Base-by-base conservation (phyloP, 305 asterid species). In the Fraxinus dipetala region DNA sequence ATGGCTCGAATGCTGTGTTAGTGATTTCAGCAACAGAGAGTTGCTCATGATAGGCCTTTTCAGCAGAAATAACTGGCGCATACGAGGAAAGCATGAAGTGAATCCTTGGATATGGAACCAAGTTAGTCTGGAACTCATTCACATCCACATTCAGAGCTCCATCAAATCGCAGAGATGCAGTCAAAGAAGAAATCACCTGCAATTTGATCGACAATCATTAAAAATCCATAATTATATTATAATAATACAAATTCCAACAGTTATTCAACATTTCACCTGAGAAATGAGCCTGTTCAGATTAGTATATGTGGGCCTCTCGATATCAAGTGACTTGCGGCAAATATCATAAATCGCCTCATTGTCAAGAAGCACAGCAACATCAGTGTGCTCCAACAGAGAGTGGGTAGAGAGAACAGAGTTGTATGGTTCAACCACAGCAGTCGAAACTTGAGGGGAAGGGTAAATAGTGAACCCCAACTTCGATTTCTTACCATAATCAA, bases 61-160 rank as follows among this genome's bases (percentile, higher is more conserved):
- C 90, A 48, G 90, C 90, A 4, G 90, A 87, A 31, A 87, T 87
- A 22, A 87, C 90, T 9, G 90, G 90, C 34, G 90, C 90, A 20
- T 87, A 87, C 1, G 90, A 87, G 0, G 90, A 87, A 59, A 87
- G 90, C 90, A 87, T 87, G 80, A 87, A 87, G 56, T 87, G 90
- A 28, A 87, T 87, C 34, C 90, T 85, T 16, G 90, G 90, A 84
- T 87, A 87, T 14, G 90, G 90, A 26, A 87, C 90, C 84, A 87
- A 75, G 87, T 87, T 87, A 82, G 90, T 87, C 69, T 87, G 90
- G 87, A 87, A 87, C 79, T 87, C 89, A 0, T 87, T 87, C 80
- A 87, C 89, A 35, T 87, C 89, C 59, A 87, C 90, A 13, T 87
- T 87, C 78, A 87, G 72, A 4, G 90, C 90, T 0, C 90, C 90